Evolutionary conservation across 139 green algal species (phyloP).

Genomic region (Chlamydomonas schloesseri): DNA sequence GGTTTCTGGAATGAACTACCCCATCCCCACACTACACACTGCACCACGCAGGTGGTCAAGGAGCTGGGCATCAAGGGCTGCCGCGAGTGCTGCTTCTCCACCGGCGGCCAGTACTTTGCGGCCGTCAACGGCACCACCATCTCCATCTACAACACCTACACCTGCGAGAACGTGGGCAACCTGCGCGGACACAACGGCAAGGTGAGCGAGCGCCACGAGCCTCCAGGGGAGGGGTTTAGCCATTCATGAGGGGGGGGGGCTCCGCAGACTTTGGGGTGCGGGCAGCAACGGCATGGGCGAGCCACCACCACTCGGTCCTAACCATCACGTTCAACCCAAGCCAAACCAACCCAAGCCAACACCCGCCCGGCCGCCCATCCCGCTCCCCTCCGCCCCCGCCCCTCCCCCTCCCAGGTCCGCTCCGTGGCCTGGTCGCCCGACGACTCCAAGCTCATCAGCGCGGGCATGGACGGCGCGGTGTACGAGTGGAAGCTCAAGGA

Average conservation of each 20-base stretch:
- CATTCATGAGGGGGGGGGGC: too few species aligned
- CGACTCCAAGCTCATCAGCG: conserved; percentile 80
- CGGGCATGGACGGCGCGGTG: conserved; percentile 88
- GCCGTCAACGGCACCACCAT: conserved; percentile 89
- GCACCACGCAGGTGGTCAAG: conserved; percentile 58
- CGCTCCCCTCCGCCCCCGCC: too few species aligned
- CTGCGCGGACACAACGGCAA: conserved; percentile 88
- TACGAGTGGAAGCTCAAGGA: conserved; percentile 93
- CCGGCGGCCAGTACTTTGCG: conserved; percentile 92
- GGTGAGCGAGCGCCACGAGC: conserved; percentile 57
- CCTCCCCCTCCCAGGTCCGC: too few species aligned
- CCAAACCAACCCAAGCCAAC: too few species aligned
- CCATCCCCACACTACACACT: too few species aligned
- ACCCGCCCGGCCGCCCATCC: too few species aligned
- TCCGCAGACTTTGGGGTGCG: too few species aligned
- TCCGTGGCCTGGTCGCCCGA: conserved; percentile 79
- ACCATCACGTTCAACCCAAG: too few species aligned
- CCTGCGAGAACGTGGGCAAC: conserved; percentile 86
- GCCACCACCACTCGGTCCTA: too few species aligned
- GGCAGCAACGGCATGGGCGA: too few species aligned
- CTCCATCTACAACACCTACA: conserved; percentile 92
- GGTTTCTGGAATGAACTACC: too few species aligned
- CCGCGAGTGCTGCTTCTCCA: conserved; percentile 80
- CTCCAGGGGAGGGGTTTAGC: too few species aligned
- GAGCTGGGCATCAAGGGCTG: conserved; percentile 87